Evolutionary conservation across 176 grass and related monocot species (phyloP).

Genomic region (Alloteropsis semialata): DNA sequence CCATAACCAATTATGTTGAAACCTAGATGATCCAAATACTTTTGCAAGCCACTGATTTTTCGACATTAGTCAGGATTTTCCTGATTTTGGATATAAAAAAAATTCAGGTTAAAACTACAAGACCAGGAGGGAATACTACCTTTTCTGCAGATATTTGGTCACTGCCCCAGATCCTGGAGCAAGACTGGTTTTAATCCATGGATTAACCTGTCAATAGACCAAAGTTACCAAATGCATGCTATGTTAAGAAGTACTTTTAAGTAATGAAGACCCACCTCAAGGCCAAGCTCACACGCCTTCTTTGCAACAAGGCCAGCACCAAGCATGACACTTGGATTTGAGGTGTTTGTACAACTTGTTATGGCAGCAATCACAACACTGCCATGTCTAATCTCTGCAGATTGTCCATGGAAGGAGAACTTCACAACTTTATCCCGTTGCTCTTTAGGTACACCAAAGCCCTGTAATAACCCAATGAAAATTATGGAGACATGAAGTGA

Average conservation of each 20-base stretch:
- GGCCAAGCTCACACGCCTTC: conserved; percentile 40
- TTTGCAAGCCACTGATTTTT: conserved; percentile 16
- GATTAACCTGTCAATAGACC: background rate
- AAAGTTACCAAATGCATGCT: background rate
- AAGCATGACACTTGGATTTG: conserved; percentile 45
- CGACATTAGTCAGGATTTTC: background rate
- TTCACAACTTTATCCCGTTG: background rate
- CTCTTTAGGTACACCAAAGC: conserved; percentile 17
- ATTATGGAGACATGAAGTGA: background rate
- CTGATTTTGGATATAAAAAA: background rate
- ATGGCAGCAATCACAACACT: conserved; percentile 45
- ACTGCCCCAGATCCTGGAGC: conserved; percentile 11
- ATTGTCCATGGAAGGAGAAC: background rate
- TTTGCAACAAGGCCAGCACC: conserved; percentile 44
- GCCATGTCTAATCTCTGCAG: conserved; percentile 33
- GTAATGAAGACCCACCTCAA: conserved; percentile 27
- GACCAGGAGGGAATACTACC: background rate
- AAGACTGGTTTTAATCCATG: conserved; percentile 18
- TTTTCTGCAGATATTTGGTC: conserved; percentile 22
- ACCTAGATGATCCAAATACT: conserved; percentile 2
- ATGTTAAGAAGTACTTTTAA: background rate
- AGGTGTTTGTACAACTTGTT: conserved; percentile 50
- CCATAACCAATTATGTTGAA: conserved; percentile 27
- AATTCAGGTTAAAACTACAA: background rate
- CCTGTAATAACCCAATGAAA: background rate